Conservation (phyloP, 441 rosid species). For the Populus hybrid region DNA sequence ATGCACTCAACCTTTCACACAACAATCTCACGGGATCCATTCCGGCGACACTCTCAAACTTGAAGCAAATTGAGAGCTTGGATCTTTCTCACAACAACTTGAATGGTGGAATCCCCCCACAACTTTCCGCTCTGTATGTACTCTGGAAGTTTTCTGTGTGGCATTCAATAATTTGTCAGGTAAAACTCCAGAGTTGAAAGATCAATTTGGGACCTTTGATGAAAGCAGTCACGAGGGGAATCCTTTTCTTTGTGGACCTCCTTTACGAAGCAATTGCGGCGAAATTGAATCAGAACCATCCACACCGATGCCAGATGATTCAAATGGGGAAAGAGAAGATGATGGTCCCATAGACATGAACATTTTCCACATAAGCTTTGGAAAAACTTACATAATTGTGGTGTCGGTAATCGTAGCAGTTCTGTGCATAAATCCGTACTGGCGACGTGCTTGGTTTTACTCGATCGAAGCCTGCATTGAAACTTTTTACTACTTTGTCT, state of each 20-base stretch:
- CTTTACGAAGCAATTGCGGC: not conserved
- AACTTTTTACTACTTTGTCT: not conserved
- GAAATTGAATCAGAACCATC: not conserved
- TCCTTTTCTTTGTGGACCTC: constrained; percentile 21
- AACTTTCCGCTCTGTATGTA: not conserved
- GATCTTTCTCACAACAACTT: constrained; percentile 18
- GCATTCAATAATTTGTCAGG: constrained; percentile 23
- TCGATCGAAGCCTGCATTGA: not conserved
- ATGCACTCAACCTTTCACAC: constrained; percentile 16
- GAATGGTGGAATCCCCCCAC: constrained; percentile 12
- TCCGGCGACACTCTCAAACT: constrained; percentile 1
- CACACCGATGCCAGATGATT: not conserved
- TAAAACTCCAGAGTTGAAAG: constrained; percentile 13
- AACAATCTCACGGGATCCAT: constrained; percentile 15
- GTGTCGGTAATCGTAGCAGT: not conserved
- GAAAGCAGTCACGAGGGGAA: constrained; percentile 19
- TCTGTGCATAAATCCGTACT: constrained; percentile 20
- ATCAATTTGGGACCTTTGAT: constrained; percentile 25
- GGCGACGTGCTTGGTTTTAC: constrained; percentile 15
- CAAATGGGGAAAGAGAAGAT: not conserved
- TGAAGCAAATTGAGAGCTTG: constrained; percentile 10
- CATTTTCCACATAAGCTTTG: not conserved
- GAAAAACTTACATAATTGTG: not conserved
- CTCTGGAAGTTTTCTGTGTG: constrained; percentile 12
- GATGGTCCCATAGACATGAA: not conserved